These are phyloP conservation scores for Cyberlindnera xylosilytica DNA, from an alignment of 805 yeast genomes.

Conservation along the genomic window DNA sequence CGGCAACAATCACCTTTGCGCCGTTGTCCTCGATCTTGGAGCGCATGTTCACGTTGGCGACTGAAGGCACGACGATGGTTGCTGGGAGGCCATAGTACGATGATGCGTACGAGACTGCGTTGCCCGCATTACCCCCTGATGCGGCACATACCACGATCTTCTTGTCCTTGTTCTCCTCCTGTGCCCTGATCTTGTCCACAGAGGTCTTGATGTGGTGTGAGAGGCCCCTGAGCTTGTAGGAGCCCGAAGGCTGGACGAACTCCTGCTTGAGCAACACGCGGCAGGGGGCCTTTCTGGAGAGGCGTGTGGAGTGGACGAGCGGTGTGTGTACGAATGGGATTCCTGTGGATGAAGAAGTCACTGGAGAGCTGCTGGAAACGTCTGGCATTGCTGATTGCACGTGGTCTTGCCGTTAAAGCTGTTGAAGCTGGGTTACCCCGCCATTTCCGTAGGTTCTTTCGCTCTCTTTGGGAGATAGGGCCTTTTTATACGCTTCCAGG, in stretches of 20 bases:
- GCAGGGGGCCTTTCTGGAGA: constrained; percentile 31
- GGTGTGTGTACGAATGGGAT: constrained; percentile 33
- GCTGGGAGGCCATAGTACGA: constrained; percentile 33
- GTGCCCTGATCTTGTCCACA: constrained; percentile 23
- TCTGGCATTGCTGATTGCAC: too few relatives aligned
- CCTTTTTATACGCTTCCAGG: too few relatives aligned
- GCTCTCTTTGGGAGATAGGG: too few relatives aligned
- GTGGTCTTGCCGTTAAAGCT: too few relatives aligned
- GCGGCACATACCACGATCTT: constrained; percentile 45
- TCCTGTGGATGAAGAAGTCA: too few relatives aligned
- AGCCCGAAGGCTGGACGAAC: constrained; percentile 52
- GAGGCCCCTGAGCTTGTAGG: constrained; percentile 55
- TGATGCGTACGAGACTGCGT: constrained; percentile 52
- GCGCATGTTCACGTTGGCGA: constrained; percentile 44
- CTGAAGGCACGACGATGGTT: constrained; percentile 59
- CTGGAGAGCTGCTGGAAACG: too few relatives aligned
- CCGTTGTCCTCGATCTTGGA: constrained; percentile 44
- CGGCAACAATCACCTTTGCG: constrained; percentile 47
- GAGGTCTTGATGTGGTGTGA: constrained; percentile 42
- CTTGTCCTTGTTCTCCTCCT: constrained; percentile 27
- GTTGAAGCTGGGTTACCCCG: too few relatives aligned
- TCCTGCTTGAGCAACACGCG: constrained; percentile 47
- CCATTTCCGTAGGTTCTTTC: too few relatives aligned
- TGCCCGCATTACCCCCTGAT: constrained; percentile 55
- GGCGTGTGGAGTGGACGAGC: constrained; percentile 34